These are phyloP conservation scores for Rhodotorula mucilaginosa DNA, from an alignment of 1,284 basidiomycete species.

Conservation along the genomic window DNA sequence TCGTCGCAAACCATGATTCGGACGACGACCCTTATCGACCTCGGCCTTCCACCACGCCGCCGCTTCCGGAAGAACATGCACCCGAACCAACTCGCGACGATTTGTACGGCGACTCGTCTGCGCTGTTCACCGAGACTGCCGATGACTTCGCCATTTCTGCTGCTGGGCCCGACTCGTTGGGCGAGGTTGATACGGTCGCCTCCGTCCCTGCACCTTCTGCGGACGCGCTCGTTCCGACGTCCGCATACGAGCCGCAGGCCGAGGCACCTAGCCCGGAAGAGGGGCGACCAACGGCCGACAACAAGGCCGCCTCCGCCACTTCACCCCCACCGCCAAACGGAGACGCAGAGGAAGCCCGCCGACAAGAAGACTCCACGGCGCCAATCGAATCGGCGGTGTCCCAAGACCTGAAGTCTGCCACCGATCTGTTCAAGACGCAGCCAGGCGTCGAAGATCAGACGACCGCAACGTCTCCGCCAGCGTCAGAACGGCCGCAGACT, in stretches of 20 bases:
- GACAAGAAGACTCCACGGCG: background rate
- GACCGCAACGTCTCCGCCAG: too few species aligned
- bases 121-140: too few species aligned
- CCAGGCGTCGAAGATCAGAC: too few species aligned
- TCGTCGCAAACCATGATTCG: background rate
- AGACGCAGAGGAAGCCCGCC: background rate
- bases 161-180: too few species aligned
- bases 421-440: too few species aligned
- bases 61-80: background rate
- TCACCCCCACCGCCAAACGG: background rate
- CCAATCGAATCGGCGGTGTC: too few species aligned
- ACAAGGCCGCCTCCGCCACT: background rate
- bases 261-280: too few species aligned
- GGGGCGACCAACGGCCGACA: background rate
- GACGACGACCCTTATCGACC: background rate
- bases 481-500: background rate
- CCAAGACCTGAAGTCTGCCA: too few species aligned
- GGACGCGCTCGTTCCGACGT: too few species aligned
- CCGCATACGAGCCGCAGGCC: background rate
- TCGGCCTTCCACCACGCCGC: background rate
- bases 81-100: background rate
- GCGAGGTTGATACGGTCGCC: too few species aligned
- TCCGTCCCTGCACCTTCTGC: background rate
- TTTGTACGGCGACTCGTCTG: too few species aligned
- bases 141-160: too few species aligned